phyloP scores from a whole-genome alignment of 208 protist genomes.

The Leishmania arabica region DNA sequence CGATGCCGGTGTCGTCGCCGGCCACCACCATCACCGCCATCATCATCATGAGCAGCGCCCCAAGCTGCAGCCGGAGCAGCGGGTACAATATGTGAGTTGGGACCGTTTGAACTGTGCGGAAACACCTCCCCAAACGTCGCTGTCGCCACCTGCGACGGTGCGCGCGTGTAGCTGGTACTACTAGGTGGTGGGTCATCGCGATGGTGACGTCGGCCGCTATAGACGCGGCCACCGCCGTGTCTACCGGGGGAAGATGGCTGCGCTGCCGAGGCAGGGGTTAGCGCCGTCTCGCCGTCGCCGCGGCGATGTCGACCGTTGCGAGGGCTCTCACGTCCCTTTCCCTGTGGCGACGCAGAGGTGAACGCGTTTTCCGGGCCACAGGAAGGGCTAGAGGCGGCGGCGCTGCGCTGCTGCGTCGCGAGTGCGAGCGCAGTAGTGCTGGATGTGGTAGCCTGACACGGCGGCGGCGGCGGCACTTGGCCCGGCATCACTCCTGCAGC shows the following conservation, averaged over 20 bases:
- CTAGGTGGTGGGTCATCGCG: conserved; percentile 10
- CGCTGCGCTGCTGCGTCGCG: not conserved
- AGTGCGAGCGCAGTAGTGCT: not conserved
- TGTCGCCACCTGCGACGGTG: conserved; percentile 11
- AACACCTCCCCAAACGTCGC: conserved; percentile 5
- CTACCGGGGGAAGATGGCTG: not conserved
- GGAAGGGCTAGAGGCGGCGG: not conserved
- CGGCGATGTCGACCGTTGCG: conserved; percentile 7
- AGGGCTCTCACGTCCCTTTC: not conserved
- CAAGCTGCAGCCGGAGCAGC: not conserved
- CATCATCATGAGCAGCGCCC: not conserved
- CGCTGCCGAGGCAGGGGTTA: not conserved
- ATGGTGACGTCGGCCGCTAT: conserved; percentile 13
- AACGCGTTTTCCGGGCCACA: not conserved
- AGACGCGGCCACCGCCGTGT: not conserved
- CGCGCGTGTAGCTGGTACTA: conserved; percentile 7
- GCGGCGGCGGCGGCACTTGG: conserved; percentile 12
- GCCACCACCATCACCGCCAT: not conserved
- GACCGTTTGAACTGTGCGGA: not conserved
- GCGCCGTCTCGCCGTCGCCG: not conserved
- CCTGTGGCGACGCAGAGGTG: not conserved
- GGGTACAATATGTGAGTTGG: not conserved
- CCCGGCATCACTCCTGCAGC: conserved; percentile 1
- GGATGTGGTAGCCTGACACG: not conserved
- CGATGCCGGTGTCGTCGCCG: conserved; percentile 5